Evolutionary conservation across 2,329 filamentous ascomycete species (phyloP).

Genomic region (Ceratocystis cacaofunesta): DNA sequence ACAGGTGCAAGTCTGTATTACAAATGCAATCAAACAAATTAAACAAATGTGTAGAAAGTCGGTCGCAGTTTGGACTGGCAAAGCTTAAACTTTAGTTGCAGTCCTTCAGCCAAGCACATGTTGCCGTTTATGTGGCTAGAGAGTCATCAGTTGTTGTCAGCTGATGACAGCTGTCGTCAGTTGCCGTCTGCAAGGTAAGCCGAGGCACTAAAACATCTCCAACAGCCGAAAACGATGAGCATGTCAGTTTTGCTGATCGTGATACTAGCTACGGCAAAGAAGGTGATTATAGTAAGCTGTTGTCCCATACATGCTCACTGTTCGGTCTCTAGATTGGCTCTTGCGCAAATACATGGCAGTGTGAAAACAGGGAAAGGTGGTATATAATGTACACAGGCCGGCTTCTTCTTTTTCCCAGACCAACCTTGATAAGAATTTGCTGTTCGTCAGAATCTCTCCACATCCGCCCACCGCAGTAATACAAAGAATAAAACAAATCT

Average conservation of each 20-base stretch:
- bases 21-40: not conserved
- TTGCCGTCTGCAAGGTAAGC: not conserved
- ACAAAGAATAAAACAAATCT: not conserved
- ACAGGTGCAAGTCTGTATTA: not conserved
- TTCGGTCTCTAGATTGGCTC: not conserved
- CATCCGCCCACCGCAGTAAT: not conserved
- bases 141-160: not conserved
- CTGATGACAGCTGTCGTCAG: not conserved
- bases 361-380: not conserved
- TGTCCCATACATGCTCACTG: not conserved
- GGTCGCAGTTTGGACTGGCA: not conserved
- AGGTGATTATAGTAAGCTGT: not conserved
- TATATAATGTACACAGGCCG: slow-evolving; percentile 4
- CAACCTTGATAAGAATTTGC: not conserved
- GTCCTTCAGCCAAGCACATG: not conserved
- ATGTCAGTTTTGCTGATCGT: not conserved
- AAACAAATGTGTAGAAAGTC: not conserved
- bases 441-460: not conserved
- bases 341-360: not conserved
- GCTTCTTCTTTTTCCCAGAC: too few species aligned
- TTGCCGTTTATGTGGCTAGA: not conserved
- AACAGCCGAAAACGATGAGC: not conserved
- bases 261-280: not conserved
- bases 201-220: not conserved
- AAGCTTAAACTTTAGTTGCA: not conserved